Evolutionary conservation across 2,329 filamentous ascomycete genomes (phyloP), one percentile per base, ranked within the genome.

Genomic region (Pseudogymnoascus verrucosus): DNA sequence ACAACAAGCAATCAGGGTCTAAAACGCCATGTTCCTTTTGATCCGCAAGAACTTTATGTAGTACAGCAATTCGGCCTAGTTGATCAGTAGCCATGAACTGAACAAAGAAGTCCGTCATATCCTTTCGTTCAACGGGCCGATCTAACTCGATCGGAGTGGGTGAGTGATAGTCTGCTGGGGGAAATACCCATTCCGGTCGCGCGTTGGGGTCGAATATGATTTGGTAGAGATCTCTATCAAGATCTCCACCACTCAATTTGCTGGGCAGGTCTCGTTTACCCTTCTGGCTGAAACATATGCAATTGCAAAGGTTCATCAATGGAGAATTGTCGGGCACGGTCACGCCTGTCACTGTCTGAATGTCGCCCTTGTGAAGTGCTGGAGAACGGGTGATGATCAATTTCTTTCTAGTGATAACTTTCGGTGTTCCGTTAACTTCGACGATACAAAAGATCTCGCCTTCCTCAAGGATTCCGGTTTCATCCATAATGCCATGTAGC

Each of bases 51-150:
- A 89, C 80, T 67, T 86, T 79, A 69, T 91, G 89, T 2, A 80
- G 75, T 0, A 75, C 85, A 0, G 88, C 86, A 67, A 91, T 89
- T 51, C 86, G 71, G 0, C 87, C 87, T 1, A 90, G 74, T 16
- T 85, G 79, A 68, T 90, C 86, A 0, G 82, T 84, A 65, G 82
- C 79, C 85, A 91, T 90, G 65, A 91, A 91, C 14, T 86, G 78
- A n/a, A 96, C 80, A 67, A 96, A 95, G 74, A 93, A 95, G 10
- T 89, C 78, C 0, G 85, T 86, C 77, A 96, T 95, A 68, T 96
- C 90, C 0, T 82, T 73, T 1, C 74, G 74, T 1, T 74, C 74
- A 0, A 96, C 89, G 0, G 75, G 66, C 0, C 88, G 79, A 6
- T 81, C 78, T n/a, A 96, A 81, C 59, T 87, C 78, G 0, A 79